Evolutionary conservation across 257 asterid species (phyloP).

Genomic region (Euphrasia confusa): DNA sequence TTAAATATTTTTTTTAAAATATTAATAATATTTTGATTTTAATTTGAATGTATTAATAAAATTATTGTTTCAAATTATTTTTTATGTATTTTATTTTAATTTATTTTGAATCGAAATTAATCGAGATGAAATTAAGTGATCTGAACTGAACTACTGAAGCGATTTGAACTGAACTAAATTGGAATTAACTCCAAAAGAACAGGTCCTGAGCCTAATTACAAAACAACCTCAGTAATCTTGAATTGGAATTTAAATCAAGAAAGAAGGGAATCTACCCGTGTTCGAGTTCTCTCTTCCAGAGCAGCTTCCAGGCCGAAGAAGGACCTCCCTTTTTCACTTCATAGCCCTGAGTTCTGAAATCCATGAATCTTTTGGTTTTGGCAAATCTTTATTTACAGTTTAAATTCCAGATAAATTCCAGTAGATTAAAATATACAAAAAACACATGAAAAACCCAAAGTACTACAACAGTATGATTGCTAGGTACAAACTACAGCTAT

Average conservation of each 20-base stretch:
- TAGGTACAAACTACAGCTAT: conserved; percentile 30
- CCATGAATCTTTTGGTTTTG: conserved; percentile 30
- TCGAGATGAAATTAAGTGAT: too few species aligned
- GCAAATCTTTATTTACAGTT: conserved; percentile 46
- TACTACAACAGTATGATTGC: conserved; percentile 38
- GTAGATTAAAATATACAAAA: not conserved
- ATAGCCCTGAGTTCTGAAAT: conserved; percentile 16
- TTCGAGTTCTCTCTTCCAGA: conserved; percentile 50
- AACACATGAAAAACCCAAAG: conserved; percentile 8
- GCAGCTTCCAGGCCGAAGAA: conserved; percentile 10
- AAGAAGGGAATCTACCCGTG: conserved; percentile 53
- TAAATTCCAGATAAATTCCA: not conserved
- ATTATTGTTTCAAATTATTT: too few species aligned
- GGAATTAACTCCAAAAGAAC: too few species aligned
- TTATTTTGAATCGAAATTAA: too few species aligned
- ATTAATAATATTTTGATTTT: too few species aligned
- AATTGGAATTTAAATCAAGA: not conserved
- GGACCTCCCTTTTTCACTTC: not conserved
- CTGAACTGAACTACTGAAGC: too few species aligned
- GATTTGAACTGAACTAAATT: too few species aligned
- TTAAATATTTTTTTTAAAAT: too few species aligned
- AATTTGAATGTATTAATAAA: too few species aligned
- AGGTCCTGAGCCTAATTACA: not conserved
- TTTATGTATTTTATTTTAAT: too few species aligned
- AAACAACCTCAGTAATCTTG: not conserved